phyloP scores from a whole-genome alignment of 306 rosid species.

The Medicago arabica region DNA sequence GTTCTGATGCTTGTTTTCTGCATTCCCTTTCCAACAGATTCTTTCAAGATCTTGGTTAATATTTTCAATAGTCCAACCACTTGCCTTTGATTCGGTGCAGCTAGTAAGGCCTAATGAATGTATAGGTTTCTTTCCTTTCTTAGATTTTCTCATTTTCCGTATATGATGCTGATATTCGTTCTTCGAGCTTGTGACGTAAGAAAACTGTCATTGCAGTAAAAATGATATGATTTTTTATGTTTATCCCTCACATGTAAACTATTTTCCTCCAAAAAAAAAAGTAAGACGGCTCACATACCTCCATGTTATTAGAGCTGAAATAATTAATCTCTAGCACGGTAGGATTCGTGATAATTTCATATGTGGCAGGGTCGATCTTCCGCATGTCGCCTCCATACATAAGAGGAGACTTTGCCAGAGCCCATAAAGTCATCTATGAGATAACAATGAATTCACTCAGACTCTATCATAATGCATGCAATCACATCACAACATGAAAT shows the following conservation, averaged over 20 bases:
- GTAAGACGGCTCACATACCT: slow-evolving; percentile 56
- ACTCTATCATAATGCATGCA: slow-evolving; percentile 4
- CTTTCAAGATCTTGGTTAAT: slow-evolving; percentile 55
- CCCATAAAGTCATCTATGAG: slow-evolving; percentile 88
- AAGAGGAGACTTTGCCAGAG: slow-evolving; percentile 92
- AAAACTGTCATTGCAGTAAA: slow-evolving; percentile 67
- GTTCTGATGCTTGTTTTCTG: slow-evolving; percentile 43
- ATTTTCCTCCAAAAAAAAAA: slow-evolving; percentile 8
- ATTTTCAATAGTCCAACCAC: slow-evolving; percentile 74
- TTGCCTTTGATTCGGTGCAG: slow-evolving; percentile 70
- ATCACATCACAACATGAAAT: no score
- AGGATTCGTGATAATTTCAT: slow-evolving; percentile 68
- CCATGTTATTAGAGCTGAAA: slow-evolving; percentile 78
- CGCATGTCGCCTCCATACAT: slow-evolving; percentile 97
- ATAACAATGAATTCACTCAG: slow-evolving; percentile 13
- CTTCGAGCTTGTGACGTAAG: slow-evolving; percentile 16
- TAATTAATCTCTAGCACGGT: slow-evolving; percentile 74
- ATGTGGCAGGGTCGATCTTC: slow-evolving; percentile 60
- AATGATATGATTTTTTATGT: slow-evolving; percentile 2
- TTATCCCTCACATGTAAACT: slow-evolving; percentile 19
- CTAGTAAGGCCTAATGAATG: slow-evolving; percentile 59
- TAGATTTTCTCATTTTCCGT: background rate
- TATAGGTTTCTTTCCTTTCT: slow-evolving; percentile 38
- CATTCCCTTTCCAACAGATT: slow-evolving; percentile 75
- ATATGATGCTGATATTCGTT: no score